Evolutionary conservation across 352 stramenopile species (phyloP), one percentile per base, ranked within the genome.

Genomic region (Phytophthora niederhauseri): DNA sequence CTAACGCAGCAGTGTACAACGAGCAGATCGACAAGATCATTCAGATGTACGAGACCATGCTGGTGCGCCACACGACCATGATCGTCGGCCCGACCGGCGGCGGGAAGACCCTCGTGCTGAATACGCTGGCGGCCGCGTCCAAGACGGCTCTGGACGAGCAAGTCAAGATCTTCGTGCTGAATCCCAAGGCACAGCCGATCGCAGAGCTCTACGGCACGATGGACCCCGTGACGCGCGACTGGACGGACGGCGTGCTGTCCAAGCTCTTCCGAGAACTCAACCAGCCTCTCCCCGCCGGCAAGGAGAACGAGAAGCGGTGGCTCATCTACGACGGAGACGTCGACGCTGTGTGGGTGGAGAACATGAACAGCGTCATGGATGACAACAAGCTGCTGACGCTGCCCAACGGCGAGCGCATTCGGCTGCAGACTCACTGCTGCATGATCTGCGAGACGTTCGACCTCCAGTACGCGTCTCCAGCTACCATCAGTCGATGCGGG

Each of bases 331-430:
- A 99, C 63, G 96, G 96, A 22, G 96, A 99, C 57, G 95, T 99
- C 0, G 97, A 99, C 71, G 94, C 97, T 0, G 87, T 98, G 19
- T 99, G 97, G 97, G 95, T 99, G 52, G 97, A 99, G 78, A 98
- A 98, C 66, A 98, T 99, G 95, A 99, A 99, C 80, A 98, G 90
- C 22, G 96, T 99, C 58, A 99, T 99, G 96, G 96, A 99, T 55
- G 95, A 98, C 68, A 99, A 99, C 81, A 98, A 98, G 64, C 68
- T 99, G 50, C 78, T 99, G 0, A 99, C 96, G 4, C 70, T 99
- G 6, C 96, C 96, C 3, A 99, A 99, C 67, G 96, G 96, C 19
- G 96, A 99, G 67, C 94, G 96, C 9, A 99, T 99, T 61, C 89
- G 92, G 1, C 70, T 99, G 48, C 92, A 98, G 66, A 91, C 82